Evolutionary conservation across 352 stramenopile species (phyloP).

Genomic region (Phytophthora pini): DNA sequence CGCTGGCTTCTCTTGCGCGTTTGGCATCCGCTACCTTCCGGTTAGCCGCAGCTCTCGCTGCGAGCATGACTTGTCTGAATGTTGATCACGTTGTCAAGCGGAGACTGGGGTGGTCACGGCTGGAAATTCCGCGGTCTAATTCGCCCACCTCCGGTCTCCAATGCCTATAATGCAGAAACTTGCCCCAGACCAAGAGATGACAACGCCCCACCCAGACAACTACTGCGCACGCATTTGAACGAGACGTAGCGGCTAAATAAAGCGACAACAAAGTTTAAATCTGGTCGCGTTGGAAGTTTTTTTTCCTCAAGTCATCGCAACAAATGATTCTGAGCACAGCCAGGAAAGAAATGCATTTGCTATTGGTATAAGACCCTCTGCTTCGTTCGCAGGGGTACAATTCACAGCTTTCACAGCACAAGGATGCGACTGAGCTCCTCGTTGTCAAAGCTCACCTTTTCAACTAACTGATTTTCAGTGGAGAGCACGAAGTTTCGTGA

Average conservation of each 20-base stretch:
- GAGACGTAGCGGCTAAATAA: slow-evolving; percentile 28
- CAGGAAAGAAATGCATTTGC: background rate
- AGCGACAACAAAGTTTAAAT: slow-evolving; percentile 22
- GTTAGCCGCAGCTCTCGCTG: slow-evolving; percentile 34
- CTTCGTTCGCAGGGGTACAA: slow-evolving; percentile 8
- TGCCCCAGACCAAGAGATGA: slow-evolving; percentile 13
- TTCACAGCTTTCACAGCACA: slow-evolving; percentile 3
- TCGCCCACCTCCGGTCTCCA: slow-evolving; percentile 19
- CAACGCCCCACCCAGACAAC: slow-evolving; percentile 21
- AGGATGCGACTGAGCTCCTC: background rate
- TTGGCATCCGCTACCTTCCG: slow-evolving; percentile 33
- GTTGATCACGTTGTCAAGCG: no score
- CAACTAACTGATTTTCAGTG: slow-evolving; percentile 4
- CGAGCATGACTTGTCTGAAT: slow-evolving; percentile 20
- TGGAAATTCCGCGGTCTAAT: slow-evolving; percentile 1
- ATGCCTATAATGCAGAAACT: slow-evolving; percentile 18
- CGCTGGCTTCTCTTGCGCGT: slow-evolving; percentile 26
- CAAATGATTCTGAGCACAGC: slow-evolving; percentile 15
- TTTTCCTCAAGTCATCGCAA: slow-evolving; percentile 4
- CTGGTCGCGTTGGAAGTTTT: background rate
- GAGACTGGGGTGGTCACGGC: no score
- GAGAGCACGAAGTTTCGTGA: slow-evolving; percentile 17
- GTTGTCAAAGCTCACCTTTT: slow-evolving; percentile 1
- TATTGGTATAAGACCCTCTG: background rate
- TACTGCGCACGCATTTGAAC: slow-evolving; percentile 11